Evolutionary conservation across 2,329 filamentous ascomycete species (phyloP), one percentile per base, ranked within the genome.

Genomic region (Mollisia scopiformis): DNA sequence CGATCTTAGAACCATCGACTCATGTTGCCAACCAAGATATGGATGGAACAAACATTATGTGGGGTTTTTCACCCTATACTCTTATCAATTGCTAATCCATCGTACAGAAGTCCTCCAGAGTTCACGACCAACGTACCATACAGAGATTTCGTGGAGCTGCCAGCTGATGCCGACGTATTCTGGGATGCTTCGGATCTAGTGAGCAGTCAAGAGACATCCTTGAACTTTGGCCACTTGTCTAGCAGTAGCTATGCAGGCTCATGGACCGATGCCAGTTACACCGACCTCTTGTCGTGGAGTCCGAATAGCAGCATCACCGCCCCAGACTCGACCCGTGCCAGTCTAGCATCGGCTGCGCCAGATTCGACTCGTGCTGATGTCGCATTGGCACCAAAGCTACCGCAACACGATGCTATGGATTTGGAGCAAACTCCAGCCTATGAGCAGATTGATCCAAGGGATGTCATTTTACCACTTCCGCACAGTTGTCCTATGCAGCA

Each of bases 241-340:
- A 60, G 31, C 11, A 60, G 33, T 7, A 58, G 37, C 46, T 27
- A 55, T 52, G 56, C 58, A 14, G 56, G 46, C 2, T 59, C 52
- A 8, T 64, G 62, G 52, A 58, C 53, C 13, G 58, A 57, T 25
- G 52, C 46, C 43, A 41, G 43, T 23, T 35, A 46, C 27, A 39
- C 21, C 28, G 43, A 50, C 33, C 21, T 39, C n/a, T 27, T 58
- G 23, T 41, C 58, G 19, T 53, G 47, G 54, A 49, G 30, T 53
- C 47, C 53, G 11, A 41, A 27, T 37, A 57, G 23, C 30, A 49
- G 30, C 27, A 27, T 52, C 14, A 10, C 30, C 2, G 31, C 39
- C 14, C n/a, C 47, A 3, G 59, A 55, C 6, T 51, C 54, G 7
- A 43, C 27, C 3, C 16, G 43, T 7, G 31, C 30, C 16, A 57